A percentile compares a stretch with the other conserved stretches of the same genome.
phyloP scores from a whole-genome alignment of 345 rosid genomes.

The Citrus inodora region DNA sequence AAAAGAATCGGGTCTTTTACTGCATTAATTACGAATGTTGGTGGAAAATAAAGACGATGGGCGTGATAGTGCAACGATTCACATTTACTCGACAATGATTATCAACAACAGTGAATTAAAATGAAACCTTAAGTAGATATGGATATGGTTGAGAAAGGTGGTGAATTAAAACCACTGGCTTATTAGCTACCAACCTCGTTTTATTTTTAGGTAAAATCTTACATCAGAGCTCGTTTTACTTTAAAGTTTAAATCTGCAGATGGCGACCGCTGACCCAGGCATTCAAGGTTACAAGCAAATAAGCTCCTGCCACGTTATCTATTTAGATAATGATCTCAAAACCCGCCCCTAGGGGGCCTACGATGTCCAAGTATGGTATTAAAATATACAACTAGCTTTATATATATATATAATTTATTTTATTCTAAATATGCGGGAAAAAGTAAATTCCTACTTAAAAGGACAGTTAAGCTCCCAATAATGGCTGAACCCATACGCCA shows the following conservation, averaged over 20 bases:
- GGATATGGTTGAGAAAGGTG: background rate
- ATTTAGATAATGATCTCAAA: background rate
- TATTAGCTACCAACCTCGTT: background rate
- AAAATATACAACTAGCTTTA: no score
- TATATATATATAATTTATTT: no score
- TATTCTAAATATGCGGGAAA: no score
- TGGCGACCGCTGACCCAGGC: background rate
- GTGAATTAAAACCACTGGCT: background rate
- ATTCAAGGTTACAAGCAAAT: background rate
- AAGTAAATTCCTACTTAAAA: no score
- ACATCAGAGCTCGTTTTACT: background rate
- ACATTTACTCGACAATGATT: background rate
- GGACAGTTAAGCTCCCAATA: no score
- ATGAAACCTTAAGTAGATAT: background rate
- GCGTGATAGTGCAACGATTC: background rate
- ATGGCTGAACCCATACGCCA: no score
- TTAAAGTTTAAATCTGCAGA: background rate
- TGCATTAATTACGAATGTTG: background rate
- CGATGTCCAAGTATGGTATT: no score
- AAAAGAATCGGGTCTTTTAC: background rate
- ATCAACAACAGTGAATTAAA: background rate
- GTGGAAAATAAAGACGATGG: conserved; percentile 8
- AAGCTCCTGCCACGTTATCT: background rate
- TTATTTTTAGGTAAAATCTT: background rate
- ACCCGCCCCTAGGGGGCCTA: no score